These are phyloP conservation scores for Brassica balearica DNA, from an alignment of 441 rosid genomes.

Conservation along the genomic window DNA sequence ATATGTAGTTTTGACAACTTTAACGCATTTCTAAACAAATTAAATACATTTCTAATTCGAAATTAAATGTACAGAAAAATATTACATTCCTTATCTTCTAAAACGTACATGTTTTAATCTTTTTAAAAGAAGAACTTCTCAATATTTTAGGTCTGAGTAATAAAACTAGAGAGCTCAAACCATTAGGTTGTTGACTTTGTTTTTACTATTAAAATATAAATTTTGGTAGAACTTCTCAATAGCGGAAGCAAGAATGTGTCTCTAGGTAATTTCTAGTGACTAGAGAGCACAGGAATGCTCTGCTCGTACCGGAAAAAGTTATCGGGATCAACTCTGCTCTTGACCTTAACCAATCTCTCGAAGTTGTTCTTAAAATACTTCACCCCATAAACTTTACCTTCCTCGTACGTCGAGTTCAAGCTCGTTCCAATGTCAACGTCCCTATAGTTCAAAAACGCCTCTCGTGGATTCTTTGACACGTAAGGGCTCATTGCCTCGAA, in stretches of 20 bases:
- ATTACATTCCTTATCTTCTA: too few species aligned
- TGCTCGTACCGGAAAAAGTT: background rate
- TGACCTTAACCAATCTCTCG: conserved; percentile 29
- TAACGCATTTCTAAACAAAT: background rate
- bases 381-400: conserved; percentile 41
- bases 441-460: conserved; percentile 46
- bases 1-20: background rate
- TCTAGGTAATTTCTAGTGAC: background rate
- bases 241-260: background rate
- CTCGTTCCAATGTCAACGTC: conserved; percentile 49
- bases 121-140: too few species aligned
- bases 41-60: too few species aligned
- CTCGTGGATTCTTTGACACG: conserved; percentile 48
- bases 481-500: conserved; percentile 42
- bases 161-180: background rate
- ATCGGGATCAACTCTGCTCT: background rate
- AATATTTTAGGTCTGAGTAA: background rate
- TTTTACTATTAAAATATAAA: background rate
- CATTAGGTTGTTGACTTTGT: background rate
- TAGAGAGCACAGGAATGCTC: conserved; percentile 2
- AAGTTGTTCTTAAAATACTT: conserved; percentile 39
- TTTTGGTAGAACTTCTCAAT: background rate
- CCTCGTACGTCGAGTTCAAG: conserved; percentile 32
- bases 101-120: background rate
- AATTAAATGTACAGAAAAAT: too few species aligned